phyloP scores from a whole-genome alignment of 169 alveolate species.

The Eimeria praecox region DNA sequence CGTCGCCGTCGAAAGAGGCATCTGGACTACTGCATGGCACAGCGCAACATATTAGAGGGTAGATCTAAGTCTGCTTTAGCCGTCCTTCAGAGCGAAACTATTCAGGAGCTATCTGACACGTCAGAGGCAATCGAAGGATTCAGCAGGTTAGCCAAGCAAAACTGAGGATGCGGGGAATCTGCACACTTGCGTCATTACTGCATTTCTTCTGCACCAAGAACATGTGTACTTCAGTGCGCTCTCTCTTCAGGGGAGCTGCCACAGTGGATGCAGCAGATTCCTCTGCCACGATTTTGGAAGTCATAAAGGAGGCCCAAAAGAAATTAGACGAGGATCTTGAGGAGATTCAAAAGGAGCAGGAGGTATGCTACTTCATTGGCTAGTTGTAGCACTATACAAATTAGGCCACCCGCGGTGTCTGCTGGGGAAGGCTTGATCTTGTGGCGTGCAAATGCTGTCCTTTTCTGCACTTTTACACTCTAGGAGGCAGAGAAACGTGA shows the following conservation, averaged over 20 bases:
- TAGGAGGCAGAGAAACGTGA: slow-evolving; percentile 59
- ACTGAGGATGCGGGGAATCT: background rate
- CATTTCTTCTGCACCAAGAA: background rate
- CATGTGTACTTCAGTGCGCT: background rate
- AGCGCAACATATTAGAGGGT: background rate
- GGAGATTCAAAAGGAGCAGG: slow-evolving; percentile 57
- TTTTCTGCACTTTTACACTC: background rate
- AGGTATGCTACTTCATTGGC: background rate
- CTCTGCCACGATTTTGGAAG: background rate
- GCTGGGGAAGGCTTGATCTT: background rate
- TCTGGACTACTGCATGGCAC: slow-evolving; percentile 42
- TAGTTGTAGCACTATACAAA: background rate
- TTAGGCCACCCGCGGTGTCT: background rate
- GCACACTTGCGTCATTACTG: background rate
- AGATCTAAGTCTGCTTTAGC: slow-evolving; percentile 30
- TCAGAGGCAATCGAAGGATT: background rate
- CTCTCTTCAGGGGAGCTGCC: slow-evolving; percentile 55
- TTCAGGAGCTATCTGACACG: slow-evolving; percentile 37
- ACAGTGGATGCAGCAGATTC: slow-evolving; percentile 20
- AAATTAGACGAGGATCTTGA: slow-evolving; percentile 47
- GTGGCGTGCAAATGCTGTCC: background rate
- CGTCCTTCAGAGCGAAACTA: slow-evolving; percentile 1
- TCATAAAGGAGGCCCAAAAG: slow-evolving; percentile 36
- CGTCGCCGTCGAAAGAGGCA: slow-evolving; percentile 54
- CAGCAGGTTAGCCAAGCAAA: slow-evolving; percentile 29